A percentile compares a stretch with the other conserved stretches of the same genome.
phyloP scores from a whole-genome alignment of 306 rosid species.

The Ceratonia siliqua region DNA sequence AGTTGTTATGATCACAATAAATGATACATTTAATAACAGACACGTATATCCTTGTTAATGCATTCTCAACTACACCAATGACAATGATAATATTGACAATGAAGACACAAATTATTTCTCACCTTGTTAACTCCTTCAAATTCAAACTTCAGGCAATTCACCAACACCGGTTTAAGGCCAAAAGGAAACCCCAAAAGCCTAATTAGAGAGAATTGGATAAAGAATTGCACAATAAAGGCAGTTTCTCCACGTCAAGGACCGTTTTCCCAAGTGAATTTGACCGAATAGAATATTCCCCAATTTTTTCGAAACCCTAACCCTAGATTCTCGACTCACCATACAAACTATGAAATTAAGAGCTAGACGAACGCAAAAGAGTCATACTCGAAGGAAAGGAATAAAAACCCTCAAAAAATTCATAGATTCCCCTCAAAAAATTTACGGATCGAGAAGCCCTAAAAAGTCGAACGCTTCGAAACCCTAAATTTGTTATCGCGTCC shows the following conservation, averaged over 20 bases:
- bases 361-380: not conserved
- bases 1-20: not conserved
- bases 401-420: constrained; percentile 35
- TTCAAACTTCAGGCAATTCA: constrained; percentile 16
- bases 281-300: constrained; percentile 6
- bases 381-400: not conserved
- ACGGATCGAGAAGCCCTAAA: constrained; percentile 30
- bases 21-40: not conserved
- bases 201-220: constrained; percentile 22
- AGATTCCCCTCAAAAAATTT: constrained; percentile 25
- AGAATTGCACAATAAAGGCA: not conserved
- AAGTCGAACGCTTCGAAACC: constrained; percentile 43
- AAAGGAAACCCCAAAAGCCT: constrained; percentile 25
- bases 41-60: not conserved
- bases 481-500: constrained; percentile 34
- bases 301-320: constrained; percentile 57
- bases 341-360: constrained; percentile 18
- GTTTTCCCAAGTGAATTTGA: constrained; percentile 44
- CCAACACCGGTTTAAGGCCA: constrained; percentile 15
- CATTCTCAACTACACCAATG: not conserved
- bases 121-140: constrained; percentile 34
- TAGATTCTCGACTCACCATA: not conserved
- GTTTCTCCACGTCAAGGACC: not conserved
- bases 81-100: not conserved
- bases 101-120: not conserved